Evolutionary conservation across 1,139 yeast genomes (phyloP).

Genomic region (Taphrina communis): DNA sequence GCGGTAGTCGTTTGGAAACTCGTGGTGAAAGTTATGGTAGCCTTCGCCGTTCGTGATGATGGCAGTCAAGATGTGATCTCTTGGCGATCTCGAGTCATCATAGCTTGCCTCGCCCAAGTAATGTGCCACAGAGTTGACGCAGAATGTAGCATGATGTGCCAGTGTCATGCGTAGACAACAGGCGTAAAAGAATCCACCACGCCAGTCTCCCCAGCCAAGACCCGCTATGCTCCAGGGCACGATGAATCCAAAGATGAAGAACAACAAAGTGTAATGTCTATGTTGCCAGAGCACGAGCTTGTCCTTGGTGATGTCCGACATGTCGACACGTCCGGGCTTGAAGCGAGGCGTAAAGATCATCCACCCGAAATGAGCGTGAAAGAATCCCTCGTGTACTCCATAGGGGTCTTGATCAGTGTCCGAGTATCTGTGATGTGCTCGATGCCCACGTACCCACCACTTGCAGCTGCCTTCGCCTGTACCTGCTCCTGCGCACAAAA

Average conservation of each 20-base stretch:
- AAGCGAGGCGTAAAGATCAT: constrained; percentile 93
- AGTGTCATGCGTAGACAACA: constrained; percentile 81
- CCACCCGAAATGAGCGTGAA: constrained; percentile 98
- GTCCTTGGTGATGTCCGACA: constrained; percentile 85
- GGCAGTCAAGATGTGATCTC: constrained; percentile 94
- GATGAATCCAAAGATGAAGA: constrained; percentile 70
- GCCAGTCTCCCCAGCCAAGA: constrained; percentile 80
- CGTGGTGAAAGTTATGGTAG: constrained; percentile 98
- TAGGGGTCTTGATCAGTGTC: constrained; percentile 97
- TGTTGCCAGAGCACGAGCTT: constrained; percentile 93
- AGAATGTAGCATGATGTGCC: constrained; percentile 97
- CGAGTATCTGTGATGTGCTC: constrained; percentile 96
- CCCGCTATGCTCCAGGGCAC: constrained; percentile 82
- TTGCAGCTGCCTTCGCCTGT: constrained; percentile 96
- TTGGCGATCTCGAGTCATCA: constrained; percentile 91
- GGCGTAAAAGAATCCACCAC: constrained; percentile 91
- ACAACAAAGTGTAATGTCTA: constrained; percentile 76
- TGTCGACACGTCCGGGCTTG: constrained; percentile 94
- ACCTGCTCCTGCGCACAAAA: constrained; percentile 88
- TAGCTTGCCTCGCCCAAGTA: constrained; percentile 98
- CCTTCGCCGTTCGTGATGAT: constrained; percentile 98
- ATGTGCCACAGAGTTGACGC: constrained; percentile 97
- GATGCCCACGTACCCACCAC: constrained; percentile 99
- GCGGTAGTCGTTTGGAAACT: constrained; percentile 97
- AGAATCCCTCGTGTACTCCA: constrained; percentile 93